These are phyloP conservation scores for Quercus suber DNA, from an alignment of 306 rosid genomes.

Conservation along the genomic window DNA sequence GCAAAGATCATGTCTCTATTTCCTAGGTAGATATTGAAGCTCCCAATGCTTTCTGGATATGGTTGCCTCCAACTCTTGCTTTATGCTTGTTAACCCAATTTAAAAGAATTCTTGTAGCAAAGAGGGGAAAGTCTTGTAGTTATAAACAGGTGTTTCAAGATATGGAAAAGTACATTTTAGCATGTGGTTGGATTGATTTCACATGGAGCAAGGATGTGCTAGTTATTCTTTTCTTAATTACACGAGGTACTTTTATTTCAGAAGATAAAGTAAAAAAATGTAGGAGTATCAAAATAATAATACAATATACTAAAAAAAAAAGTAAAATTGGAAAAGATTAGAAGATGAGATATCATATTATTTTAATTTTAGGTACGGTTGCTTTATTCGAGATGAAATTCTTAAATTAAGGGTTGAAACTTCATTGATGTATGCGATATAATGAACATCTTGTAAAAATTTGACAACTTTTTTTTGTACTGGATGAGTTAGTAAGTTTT, in stretches of 20 bases:
- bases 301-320: not conserved
- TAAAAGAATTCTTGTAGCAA: not conserved
- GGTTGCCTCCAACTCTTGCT: not conserved
- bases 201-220: not conserved
- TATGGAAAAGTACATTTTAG: slow-evolving; percentile 7
- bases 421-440: too few relatives aligned
- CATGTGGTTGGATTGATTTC: slow-evolving; percentile 20
- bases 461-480: too few relatives aligned
- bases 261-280: not conserved
- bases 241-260: not conserved
- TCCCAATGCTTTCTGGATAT: slow-evolving; percentile 1
- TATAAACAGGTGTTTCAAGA: slow-evolving; percentile 2
- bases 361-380: too few relatives aligned
- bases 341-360: not conserved
- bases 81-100: not conserved
- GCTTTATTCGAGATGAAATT: too few relatives aligned
- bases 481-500: too few relatives aligned
- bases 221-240: not conserved
- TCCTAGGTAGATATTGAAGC: not conserved
- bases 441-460: too few relatives aligned
- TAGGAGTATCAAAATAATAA: not conserved
- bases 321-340: not conserved
- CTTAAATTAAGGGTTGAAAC: too few relatives aligned
- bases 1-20: not conserved
- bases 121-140: not conserved